Base-by-base conservation (phyloP, 169 alveolate genomes). In the Eimeria tenella region DNA sequence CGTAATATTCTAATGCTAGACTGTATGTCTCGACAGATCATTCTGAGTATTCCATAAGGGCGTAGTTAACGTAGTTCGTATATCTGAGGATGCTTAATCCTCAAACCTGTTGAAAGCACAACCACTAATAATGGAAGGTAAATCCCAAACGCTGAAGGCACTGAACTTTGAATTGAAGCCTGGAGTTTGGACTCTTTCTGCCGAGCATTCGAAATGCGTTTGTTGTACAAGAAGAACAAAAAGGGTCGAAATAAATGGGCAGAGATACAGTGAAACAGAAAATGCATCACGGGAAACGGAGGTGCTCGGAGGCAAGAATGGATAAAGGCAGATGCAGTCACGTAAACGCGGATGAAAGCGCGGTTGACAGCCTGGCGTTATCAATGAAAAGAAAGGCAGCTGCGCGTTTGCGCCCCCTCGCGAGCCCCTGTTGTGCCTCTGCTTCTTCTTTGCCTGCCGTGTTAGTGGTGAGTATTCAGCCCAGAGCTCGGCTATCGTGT, bases 41-140 rank as follows among this genome's bases (percentile, higher is more conserved):
- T n/a, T n/a, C n/a, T n/a, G n/a, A 31, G 42, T 31, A 31, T 31
- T 31, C 42, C 0, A 31, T 31, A 31, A 31, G 42, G 42, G 42
- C 42, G 42, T 31, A 31, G 42, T 31, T 31, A 31, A 2, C 42
- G 42, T 2, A 31, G 42, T 31, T 31, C 42, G 42, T 31, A 31
- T 2, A 31, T 2, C 0, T 31, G 42, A 31, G 77, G 77, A 7
- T 90, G 94, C 55, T 19, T 75, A 4, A 74, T 90, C 49, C 11
- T 90, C 23, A 75, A 90, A 73, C 94, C 89, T 8, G 62, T 50
- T 56, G 25, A 82, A 25, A 90, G 94, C 55, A 68, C 82, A 6
- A 83, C 90, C 55, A 79, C 65, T 31, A 90, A 90, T 82, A 75
- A 83, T 31, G 94, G 74, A 50, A 17, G 94, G 94, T 75, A 13